Percentiles rank a stretch among this genome's conserved stretches.
These are phyloP conservation scores for Mycena metata DNA, from an alignment of 768 basidiomycete genomes.

Conservation along the genomic window DNA sequence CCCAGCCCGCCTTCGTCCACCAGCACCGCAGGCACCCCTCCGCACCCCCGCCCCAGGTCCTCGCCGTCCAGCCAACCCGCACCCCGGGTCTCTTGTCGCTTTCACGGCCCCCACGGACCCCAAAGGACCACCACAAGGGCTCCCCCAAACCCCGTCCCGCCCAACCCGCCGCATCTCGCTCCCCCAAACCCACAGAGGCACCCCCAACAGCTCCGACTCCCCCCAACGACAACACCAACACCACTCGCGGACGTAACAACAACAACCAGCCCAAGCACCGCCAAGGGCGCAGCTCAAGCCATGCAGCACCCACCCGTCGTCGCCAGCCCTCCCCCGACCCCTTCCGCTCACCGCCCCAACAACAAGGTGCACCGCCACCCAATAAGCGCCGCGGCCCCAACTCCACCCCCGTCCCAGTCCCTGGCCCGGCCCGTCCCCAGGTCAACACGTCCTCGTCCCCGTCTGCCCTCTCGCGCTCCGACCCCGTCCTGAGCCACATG, in stretches of 20 bases:
- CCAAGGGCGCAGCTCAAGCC: conserved; percentile 29
- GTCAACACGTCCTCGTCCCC: conserved; percentile 43
- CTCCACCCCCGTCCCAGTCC: conserved; percentile 29
- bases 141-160: conserved; percentile 52
- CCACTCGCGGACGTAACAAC: neutral
- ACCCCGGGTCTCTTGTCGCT: conserved; percentile 82
- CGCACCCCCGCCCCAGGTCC: conserved; percentile 63
- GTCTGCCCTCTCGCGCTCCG: conserved; percentile 63
- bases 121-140: conserved; percentile 40
- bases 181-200: conserved; percentile 47
- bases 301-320: conserved; percentile 53
- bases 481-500: conserved; percentile 59
- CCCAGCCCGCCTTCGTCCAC: conserved; percentile 40
- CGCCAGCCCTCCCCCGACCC: conserved; percentile 56
- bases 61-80: conserved; percentile 78
- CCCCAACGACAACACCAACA: conserved; percentile 11
- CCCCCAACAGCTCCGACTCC: conserved; percentile 11
- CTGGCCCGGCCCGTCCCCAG: neutral
- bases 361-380: conserved; percentile 64
- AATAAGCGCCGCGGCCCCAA: conserved; percentile 37
- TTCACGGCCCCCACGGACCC: conserved; percentile 64
- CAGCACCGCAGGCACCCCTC: conserved; percentile 77
- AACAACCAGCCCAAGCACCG: conserved; percentile 25
- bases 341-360: conserved; percentile 46
- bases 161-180: conserved; percentile 43